Base-by-base conservation (phyloP, 176 grass and related monocot species). In the Bonia amplexicaulis region DNA sequence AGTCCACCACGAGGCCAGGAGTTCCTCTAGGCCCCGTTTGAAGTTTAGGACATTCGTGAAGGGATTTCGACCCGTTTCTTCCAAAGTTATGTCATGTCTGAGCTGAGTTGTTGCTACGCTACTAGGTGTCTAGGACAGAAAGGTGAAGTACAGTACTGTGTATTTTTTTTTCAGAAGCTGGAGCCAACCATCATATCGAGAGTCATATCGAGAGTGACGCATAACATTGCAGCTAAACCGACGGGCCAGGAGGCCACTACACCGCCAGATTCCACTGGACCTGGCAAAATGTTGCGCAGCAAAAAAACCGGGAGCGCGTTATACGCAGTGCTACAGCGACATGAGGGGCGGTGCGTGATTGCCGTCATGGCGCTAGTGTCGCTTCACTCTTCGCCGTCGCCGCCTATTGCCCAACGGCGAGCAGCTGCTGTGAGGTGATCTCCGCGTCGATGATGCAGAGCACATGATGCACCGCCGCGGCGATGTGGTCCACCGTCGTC, bases 401-500 rank as follows among this genome's bases (percentile, higher is more conserved):
- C 2, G 74, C 19, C 73, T 86, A 78, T 16, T 73, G 73, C 46
- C n/a, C 29, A 1, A 19, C 41, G 12, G 51, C 22, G 41, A 80
- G 67, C 16, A 79, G 61, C 41, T 84, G 83, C 80, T 85, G 57
- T 25, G 76, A 20, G 49, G 61, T 52, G 55, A 71, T 71, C 69
- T 96, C 88, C 13, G 90, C 81, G 83, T 96, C 84, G 49, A 96
- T 79, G 88, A 92, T 45, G 66, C 88, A 87, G 62, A 96, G 86
- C 51, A 99, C 72, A 20, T 88, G 88, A 78, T 99, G 97, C 77
- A 92, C 82, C n/a, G 93, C 97, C 10, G 86, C 86, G 12, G 93
- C 97, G 74, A 99, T 88, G 61, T 99, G 93, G 42, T 99, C 93
- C 60, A 84, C 91, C 33, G 88, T 92, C 33, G 88, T 80, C 62